Evolutionary conservation across 2,329 filamentous ascomycete species (phyloP).

Genomic region (Didymella lethalis): DNA sequence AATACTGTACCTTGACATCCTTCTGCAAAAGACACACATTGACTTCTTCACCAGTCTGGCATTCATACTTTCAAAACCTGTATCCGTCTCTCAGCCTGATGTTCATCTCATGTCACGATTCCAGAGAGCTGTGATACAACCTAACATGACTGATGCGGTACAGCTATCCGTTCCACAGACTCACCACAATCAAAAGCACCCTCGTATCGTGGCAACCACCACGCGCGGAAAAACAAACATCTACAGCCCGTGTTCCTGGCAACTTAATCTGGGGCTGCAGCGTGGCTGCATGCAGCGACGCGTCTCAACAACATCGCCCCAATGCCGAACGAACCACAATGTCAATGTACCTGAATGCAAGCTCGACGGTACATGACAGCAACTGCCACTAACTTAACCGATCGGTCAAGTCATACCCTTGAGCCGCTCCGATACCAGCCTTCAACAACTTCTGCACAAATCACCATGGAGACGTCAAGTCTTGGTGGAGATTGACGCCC

Average conservation of each 20-base stretch:
- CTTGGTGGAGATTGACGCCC: conserved; percentile 9
- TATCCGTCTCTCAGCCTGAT: neutral
- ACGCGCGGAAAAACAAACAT: conserved; percentile 8
- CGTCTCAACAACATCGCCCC: neutral
- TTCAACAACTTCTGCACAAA: neutral
- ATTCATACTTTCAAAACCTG: neutral
- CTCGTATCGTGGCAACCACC: conserved; percentile 6
- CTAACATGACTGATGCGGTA: neutral
- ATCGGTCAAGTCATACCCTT: neutral
- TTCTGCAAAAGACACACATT: neutral
- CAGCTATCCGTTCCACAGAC: conserved; percentile 9
- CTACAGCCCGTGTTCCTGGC: neutral
- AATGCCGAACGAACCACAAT: neutral
- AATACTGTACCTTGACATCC: neutral
- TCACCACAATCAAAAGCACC: conserved; percentile 1
- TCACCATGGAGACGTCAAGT: conserved; percentile 15
- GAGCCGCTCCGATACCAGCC: neutral
- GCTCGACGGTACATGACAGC: neutral
- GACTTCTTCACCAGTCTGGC: neutral
- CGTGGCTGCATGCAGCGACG: conserved; percentile 15
- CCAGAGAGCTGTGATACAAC: neutral
- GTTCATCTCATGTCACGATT: neutral
- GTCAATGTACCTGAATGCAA: neutral
- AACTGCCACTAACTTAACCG: neutral
- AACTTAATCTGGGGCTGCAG: conserved; percentile 12